Conservation (phyloP, 345 rosid species). For the Camelina neglecta region DNA sequence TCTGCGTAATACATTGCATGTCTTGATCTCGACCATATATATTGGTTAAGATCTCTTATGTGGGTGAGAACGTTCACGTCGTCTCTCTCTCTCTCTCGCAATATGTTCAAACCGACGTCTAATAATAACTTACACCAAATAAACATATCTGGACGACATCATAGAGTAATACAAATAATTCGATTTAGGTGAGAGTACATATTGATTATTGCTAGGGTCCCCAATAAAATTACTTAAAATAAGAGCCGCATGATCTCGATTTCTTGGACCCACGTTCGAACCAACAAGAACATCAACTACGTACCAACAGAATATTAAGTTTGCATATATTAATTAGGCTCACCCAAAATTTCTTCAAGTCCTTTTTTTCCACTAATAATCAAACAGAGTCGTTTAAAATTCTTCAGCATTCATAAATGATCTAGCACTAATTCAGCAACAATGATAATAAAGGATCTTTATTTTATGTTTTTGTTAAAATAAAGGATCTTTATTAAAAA, state of each 20-base stretch:
- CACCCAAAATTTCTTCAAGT: slow-evolving; percentile 27
- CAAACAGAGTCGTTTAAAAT: slow-evolving; percentile 26
- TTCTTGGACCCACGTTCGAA: slow-evolving; percentile 39
- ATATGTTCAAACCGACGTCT: slow-evolving; percentile 25
- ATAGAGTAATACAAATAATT: slow-evolving; percentile 26
- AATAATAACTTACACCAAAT: slow-evolving; percentile 6
- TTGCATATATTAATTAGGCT: slow-evolving; percentile 34
- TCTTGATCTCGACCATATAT: slow-evolving; percentile 40
- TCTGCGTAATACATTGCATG: slow-evolving; percentile 38
- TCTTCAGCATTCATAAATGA: slow-evolving; percentile 27
- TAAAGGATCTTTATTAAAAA: slow-evolving; percentile 3
- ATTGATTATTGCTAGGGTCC: slow-evolving; percentile 19
- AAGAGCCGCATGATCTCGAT: slow-evolving; percentile 39
- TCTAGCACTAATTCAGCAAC: neutral
- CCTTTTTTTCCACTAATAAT: slow-evolving; percentile 20
- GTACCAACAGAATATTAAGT: slow-evolving; percentile 40
- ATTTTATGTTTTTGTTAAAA: neutral
- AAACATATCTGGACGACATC: slow-evolving; percentile 21
- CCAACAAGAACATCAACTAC: slow-evolving; percentile 12
- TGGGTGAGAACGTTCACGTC: slow-evolving; percentile 35
- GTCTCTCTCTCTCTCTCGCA: slow-evolving; percentile 29
- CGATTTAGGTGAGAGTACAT: slow-evolving; percentile 27
- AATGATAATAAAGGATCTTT: neutral
- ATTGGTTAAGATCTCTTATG: slow-evolving; percentile 4
- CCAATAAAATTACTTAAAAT: slow-evolving; percentile 21